These are phyloP conservation scores for Ogataea hybrid DNA, from an alignment of 1,139 yeast species.

Conservation along the genomic window DNA sequence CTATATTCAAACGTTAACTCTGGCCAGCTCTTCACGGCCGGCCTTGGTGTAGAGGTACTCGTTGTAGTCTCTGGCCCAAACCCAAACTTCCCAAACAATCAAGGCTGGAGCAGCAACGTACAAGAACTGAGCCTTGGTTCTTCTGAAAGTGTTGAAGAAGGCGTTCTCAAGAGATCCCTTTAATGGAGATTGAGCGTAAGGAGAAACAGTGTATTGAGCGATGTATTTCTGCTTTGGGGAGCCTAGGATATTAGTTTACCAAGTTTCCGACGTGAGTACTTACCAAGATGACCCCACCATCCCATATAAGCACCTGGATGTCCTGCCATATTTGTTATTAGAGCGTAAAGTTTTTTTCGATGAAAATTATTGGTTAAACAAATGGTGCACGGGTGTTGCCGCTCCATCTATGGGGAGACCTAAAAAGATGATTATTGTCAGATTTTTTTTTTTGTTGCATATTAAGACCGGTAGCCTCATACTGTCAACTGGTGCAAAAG, in stretches of 20 bases:
- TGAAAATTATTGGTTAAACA: slow-evolving; percentile 38
- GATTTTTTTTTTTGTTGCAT: not conserved
- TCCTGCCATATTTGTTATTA: slow-evolving; percentile 53
- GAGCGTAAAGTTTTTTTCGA: slow-evolving; percentile 40
- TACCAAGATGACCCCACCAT: slow-evolving; percentile 87
- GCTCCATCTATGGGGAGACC: not conserved
- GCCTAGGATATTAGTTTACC: slow-evolving; percentile 33
- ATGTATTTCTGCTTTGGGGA: slow-evolving; percentile 87
- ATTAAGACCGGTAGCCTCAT: not conserved
- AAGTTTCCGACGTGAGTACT: slow-evolving; percentile 12
- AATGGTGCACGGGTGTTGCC: slow-evolving; percentile 2
- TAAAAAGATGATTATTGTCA: not conserved
- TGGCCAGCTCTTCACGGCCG: slow-evolving; percentile 91
- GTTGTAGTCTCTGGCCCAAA: slow-evolving; percentile 84
- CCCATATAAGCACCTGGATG: slow-evolving; percentile 88
- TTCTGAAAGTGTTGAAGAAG: slow-evolving; percentile 91
- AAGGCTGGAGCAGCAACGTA: slow-evolving; percentile 76
- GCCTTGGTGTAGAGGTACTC: slow-evolving; percentile 96
- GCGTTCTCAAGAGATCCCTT: slow-evolving; percentile 85
- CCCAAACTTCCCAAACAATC: slow-evolving; percentile 86
- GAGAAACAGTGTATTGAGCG: slow-evolving; percentile 85
- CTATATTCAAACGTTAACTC: slow-evolving; percentile 57
- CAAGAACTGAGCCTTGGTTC: slow-evolving; percentile 83
- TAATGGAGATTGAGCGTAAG: slow-evolving; percentile 90
- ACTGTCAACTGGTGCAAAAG: not conserved